A percentile compares a stretch with the other conserved stretches of the same genome.
Conservation (phyloP, 345 rosid species). For the Salix dunnii region DNA sequence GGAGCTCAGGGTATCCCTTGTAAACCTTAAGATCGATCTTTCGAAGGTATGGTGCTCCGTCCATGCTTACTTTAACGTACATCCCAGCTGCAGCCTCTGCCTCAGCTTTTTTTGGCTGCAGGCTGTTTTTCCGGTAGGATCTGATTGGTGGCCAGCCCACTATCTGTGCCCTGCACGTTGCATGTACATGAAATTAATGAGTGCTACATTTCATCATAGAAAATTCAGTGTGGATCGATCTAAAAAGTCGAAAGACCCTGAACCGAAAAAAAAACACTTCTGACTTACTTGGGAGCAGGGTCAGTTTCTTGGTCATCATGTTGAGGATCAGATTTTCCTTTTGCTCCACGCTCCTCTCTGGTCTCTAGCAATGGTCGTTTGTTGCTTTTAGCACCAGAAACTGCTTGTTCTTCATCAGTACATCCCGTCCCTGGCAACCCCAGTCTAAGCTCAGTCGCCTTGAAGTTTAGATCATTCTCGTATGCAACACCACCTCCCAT, state of each 20-base stretch:
- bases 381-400: slow-evolving; percentile 47
- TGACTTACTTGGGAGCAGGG: slow-evolving; percentile 64
- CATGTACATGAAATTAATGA: background rate
- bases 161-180: slow-evolving; percentile 51
- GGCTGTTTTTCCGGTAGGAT: slow-evolving; percentile 68
- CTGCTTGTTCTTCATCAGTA: slow-evolving; percentile 31
- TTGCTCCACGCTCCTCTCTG: slow-evolving; percentile 17
- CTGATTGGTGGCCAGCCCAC: slow-evolving; percentile 95
- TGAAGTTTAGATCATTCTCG: slow-evolving; percentile 61
- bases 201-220: background rate
- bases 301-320: slow-evolving; percentile 29
- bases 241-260: background rate
- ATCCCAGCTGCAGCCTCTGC: slow-evolving; percentile 10
- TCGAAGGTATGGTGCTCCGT: slow-evolving; percentile 26
- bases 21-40: slow-evolving; percentile 21
- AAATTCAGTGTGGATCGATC: background rate
- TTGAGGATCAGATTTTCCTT: slow-evolving; percentile 20
- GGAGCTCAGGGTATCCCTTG: slow-evolving; percentile 13
- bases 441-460: slow-evolving; percentile 83
- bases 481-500: slow-evolving; percentile 41
- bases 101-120: slow-evolving; percentile 40
- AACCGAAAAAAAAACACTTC: background rate
- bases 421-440: slow-evolving; percentile 72
- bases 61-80: slow-evolving; percentile 40
- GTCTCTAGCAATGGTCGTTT: slow-evolving; percentile 43